These are phyloP conservation scores for Phalaenopsis aphrodite DNA, from an alignment of 106 monocot genomes.

Conservation along the genomic window DNA sequence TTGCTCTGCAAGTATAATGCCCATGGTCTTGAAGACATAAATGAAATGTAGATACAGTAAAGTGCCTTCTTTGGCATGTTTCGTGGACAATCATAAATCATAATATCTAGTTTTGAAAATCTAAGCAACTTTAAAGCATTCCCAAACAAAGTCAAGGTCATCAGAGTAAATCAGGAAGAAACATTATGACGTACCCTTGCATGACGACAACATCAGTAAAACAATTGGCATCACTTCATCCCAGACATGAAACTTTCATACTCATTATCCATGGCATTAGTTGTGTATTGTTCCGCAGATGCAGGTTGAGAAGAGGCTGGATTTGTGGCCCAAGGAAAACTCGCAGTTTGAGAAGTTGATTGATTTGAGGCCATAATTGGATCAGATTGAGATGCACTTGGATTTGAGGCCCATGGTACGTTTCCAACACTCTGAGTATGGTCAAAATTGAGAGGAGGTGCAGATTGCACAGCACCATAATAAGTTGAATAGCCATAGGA, in stretches of 20 bases:
- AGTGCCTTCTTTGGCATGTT: background rate
- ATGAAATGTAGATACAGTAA: background rate
- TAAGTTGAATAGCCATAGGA: conserved; percentile 31
- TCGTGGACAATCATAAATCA: too few species aligned
- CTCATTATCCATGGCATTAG: conserved; percentile 37
- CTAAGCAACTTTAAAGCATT: background rate
- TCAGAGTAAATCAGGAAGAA: background rate
- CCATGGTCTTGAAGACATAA: background rate
- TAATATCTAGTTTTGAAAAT: background rate
- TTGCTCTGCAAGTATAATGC: background rate
- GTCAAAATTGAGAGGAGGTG: conserved; percentile 21
- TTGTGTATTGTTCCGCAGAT: conserved; percentile 16
- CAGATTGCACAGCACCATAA: conserved; percentile 23
- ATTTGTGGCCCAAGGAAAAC: conserved; percentile 19
- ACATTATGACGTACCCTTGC: conserved; percentile 5
- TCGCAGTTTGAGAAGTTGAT: conserved; percentile 9
- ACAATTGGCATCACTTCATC: conserved; percentile 37
- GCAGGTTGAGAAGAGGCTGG: conserved; percentile 23
- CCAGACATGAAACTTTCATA: conserved; percentile 56
- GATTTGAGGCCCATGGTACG: conserved; percentile 23
- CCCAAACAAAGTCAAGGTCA: background rate
- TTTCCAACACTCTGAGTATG: conserved; percentile 13
- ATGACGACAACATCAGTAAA: background rate
- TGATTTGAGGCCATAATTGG: background rate
- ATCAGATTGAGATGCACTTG: background rate